A percentile compares a stretch with the other conserved stretches of the same genome.
Evolutionary conservation across 2,329 filamentous ascomycete species (phyloP).

Genomic region (Beauveria sp.): DNA sequence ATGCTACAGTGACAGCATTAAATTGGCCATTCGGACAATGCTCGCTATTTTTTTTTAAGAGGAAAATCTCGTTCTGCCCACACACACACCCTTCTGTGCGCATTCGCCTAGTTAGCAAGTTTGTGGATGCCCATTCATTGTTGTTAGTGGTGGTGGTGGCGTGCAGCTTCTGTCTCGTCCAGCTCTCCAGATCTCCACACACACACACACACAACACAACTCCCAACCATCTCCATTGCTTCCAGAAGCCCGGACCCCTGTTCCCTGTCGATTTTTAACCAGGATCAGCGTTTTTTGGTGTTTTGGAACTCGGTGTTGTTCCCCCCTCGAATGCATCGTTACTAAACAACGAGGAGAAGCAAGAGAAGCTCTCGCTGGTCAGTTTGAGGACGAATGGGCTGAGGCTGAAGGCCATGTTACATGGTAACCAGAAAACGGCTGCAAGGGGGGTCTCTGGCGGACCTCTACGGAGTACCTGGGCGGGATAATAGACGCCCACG

Average conservation of each 20-base stretch:
- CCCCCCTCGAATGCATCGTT: not conserved
- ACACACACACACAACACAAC: not conserved
- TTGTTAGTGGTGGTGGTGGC: not conserved
- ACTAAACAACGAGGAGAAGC: not conserved
- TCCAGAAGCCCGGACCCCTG: constrained; percentile 7
- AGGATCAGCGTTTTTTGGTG: not conserved
- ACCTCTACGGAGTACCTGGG: no score
- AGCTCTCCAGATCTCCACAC: not conserved
- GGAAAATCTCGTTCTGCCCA: no score
- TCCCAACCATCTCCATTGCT: not conserved
- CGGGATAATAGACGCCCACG: no score
- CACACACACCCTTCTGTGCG: no score
- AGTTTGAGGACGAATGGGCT: not conserved
- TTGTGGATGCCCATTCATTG: no score
- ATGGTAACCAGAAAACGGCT: not conserved
- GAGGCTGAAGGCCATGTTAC: not conserved
- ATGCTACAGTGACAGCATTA: not conserved
- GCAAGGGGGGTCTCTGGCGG: no score
- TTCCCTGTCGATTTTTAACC: not conserved
- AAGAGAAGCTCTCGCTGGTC: not conserved
- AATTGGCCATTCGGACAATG: not conserved
- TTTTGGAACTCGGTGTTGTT: not conserved
- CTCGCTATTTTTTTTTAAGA: not conserved
- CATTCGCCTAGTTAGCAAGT: no score
- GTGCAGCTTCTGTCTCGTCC: not conserved